These are phyloP conservation scores for Wickerhamomyces subpelliculosus DNA, from an alignment of 805 yeast species.

Conservation along the genomic window DNA sequence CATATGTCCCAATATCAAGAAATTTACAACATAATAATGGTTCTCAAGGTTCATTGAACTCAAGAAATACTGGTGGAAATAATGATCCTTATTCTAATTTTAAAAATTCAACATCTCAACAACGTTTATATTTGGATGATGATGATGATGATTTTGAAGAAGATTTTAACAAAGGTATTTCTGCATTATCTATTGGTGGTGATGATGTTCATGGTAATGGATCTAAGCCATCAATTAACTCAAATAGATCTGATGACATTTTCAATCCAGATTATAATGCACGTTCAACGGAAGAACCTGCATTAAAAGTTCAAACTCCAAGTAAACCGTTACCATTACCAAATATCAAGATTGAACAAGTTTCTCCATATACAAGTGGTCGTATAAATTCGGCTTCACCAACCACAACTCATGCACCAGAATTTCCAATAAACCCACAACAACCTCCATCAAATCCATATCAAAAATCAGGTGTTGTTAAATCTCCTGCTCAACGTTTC, in stretches of 20 bases:
- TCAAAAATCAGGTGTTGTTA: conserved; percentile 11
- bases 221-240: too few species aligned
- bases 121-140: conserved; percentile 3
- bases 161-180: conserved; percentile 19
- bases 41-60: conserved; percentile 1
- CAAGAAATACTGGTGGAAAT: too few species aligned
- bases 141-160: conserved; percentile 20
- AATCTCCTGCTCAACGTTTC: conserved; percentile 11
- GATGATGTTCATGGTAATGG: too few species aligned
- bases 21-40: too few species aligned
- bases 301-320: conserved; percentile 7
- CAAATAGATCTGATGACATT: conserved; percentile 18
- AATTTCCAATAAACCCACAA: neutral
- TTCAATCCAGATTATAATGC: conserved; percentile 22
- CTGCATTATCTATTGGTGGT: conserved; percentile 12
- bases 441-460: conserved; percentile 11
- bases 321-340: conserved; percentile 12
- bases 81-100: conserved; percentile 2
- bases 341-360: conserved; percentile 8
- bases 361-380: conserved; percentile 4
- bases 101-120: conserved; percentile 3
- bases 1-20: too few species aligned
- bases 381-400: conserved; percentile 1
- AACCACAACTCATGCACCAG: conserved; percentile 8
- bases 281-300: conserved; percentile 8